Evolutionary conservation across 495 filamentous ascomycete species (phyloP).

Genomic region (Cercophora scortea): DNA sequence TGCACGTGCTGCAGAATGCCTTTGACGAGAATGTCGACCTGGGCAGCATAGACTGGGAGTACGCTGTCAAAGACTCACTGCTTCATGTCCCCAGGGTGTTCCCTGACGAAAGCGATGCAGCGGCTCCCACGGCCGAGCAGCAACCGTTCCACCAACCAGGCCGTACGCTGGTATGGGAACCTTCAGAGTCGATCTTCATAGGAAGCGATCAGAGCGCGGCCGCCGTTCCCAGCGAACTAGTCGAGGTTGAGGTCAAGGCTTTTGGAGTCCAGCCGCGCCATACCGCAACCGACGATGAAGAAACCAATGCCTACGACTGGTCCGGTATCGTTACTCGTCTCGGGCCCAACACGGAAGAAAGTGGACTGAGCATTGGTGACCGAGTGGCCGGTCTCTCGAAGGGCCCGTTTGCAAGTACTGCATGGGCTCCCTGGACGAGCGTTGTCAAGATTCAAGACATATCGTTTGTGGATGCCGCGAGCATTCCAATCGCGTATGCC

Average conservation of each 20-base stretch:
- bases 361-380: not conserved
- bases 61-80: conserved; percentile 6
- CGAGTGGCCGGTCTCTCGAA: not conserved
- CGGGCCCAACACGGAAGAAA: not conserved
- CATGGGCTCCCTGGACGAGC: not conserved
- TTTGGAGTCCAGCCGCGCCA: too few relatives aligned
- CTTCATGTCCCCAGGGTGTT: not conserved
- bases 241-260: too few relatives aligned
- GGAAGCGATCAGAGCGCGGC: too few relatives aligned
- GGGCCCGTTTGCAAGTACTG: not conserved
- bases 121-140: too few relatives aligned
- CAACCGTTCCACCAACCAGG: too few relatives aligned
- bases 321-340: too few relatives aligned
- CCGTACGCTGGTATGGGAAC: too few relatives aligned
- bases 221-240: too few relatives aligned
- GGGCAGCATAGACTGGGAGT: conserved; percentile 9
- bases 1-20: not conserved
- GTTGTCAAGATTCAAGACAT: not conserved
- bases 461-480: not conserved
- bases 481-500: not conserved
- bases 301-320: too few relatives aligned
- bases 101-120: too few relatives aligned
- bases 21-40: not conserved
- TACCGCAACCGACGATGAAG: too few relatives aligned
- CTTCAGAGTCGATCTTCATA: too few relatives aligned